Percentiles rank a stretch among this genome's conserved stretches.
phyloP scores from a whole-genome alignment of 495 filamentous ascomycete genomes.

The Clavariopsis aquatica region DNA sequence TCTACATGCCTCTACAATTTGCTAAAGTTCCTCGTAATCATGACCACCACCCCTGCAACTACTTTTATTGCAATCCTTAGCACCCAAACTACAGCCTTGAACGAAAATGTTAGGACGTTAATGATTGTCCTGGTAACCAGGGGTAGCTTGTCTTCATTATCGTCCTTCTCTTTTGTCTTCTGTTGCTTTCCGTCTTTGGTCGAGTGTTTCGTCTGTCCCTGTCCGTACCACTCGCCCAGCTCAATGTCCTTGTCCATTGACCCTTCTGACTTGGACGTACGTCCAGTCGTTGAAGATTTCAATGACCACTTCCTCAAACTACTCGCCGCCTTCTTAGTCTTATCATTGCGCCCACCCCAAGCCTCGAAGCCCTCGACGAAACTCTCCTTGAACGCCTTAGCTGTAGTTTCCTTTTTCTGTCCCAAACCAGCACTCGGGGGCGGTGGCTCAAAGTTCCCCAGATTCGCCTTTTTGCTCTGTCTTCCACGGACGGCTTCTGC shows the following conservation, averaged over 20 bases:
- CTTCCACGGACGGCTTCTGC: conserved; percentile 38
- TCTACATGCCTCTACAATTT: conserved; percentile 38
- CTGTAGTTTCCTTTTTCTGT: conserved; percentile 8
- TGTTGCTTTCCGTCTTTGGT: conserved; percentile 20
- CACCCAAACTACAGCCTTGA: conserved; percentile 36
- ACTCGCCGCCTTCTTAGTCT: conserved; percentile 17
- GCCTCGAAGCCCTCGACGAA: conserved; percentile 31
- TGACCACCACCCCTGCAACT: conserved; percentile 36
- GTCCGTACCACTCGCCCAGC: conserved; percentile 37
- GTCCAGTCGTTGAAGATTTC: conserved; percentile 7
- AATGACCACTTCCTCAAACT: conserved; percentile 32
- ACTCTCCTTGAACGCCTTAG: conserved; percentile 30
- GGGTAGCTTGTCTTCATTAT: conserved; percentile 34
- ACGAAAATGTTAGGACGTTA: conserved; percentile 34
- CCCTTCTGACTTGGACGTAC: neutral
- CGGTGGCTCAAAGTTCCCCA: conserved; percentile 33
- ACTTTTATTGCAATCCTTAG: conserved; percentile 39
- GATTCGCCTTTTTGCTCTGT: conserved; percentile 3
- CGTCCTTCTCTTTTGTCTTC: conserved; percentile 19
- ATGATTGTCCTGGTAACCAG: conserved; percentile 36
- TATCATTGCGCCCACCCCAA: conserved; percentile 26
- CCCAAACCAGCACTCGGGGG: conserved; percentile 23
- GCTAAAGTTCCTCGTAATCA: conserved; percentile 38
- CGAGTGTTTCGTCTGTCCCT: conserved; percentile 13
- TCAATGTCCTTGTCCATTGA: conserved; percentile 39